Percentiles rank a stretch among this genome's conserved stretches.
Conservation (phyloP, 176 grass and related monocot species). For the Oryza punctata region DNA sequence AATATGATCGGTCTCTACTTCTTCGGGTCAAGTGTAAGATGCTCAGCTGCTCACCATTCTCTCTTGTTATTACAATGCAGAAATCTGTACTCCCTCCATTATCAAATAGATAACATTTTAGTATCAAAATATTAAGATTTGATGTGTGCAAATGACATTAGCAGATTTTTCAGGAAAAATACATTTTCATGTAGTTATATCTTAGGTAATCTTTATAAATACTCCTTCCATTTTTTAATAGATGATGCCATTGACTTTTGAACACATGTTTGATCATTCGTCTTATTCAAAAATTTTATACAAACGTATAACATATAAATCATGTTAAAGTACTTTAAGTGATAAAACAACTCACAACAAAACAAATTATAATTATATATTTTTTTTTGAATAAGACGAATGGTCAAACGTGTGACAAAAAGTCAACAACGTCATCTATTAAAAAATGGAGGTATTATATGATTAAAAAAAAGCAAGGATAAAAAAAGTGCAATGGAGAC, state of each 20-base stretch:
- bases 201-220: neutral
- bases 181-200: neutral
- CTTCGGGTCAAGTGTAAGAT: slow-evolving; percentile 79
- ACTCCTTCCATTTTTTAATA: no score
- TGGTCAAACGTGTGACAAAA: no score
- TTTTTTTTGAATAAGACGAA: no score
- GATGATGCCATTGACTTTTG: no score
- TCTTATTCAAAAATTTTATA: no score
- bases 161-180: neutral
- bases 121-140: neutral
- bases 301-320: no score
- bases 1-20: slow-evolving; percentile 90
- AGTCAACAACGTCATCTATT: no score
- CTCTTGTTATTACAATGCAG: neutral
- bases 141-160: neutral
- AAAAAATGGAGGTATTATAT: no score
- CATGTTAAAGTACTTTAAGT: no score
- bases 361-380: no score
- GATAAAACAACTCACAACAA: no score
- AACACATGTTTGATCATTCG: no score
- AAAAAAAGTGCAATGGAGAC: neutral
- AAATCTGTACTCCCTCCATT: slow-evolving; percentile 2
- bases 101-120: neutral
- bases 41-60: neutral
- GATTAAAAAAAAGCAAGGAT: neutral